These are phyloP conservation scores for Sugiyamaella novakii DNA, from an alignment of 1,139 yeast species.

Conservation along the genomic window DNA sequence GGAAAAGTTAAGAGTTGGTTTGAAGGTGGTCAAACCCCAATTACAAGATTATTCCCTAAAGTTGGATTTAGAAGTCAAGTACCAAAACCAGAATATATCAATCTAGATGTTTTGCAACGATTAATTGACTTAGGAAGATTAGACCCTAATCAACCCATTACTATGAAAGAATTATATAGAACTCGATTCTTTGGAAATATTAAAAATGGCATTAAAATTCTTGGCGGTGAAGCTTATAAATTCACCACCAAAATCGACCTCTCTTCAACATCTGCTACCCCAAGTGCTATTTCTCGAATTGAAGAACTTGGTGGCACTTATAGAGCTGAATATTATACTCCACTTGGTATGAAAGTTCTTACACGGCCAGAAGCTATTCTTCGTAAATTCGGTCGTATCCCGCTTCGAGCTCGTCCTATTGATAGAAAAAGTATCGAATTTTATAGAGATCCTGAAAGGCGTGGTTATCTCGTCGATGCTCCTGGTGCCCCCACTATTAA, in stretches of 20 bases:
- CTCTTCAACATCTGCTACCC: constrained; percentile 82
- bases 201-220: constrained; percentile 78
- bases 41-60: constrained; percentile 84
- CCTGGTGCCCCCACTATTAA: constrained; percentile 41
- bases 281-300: constrained; percentile 69
- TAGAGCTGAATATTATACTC: constrained; percentile 70
- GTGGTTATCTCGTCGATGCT: constrained; percentile 66
- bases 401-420: constrained; percentile 84
- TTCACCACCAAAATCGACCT: constrained; percentile 60
- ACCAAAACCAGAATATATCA: constrained; percentile 41
- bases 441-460: constrained; percentile 69
- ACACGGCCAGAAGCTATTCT: constrained; percentile 72
- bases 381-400: constrained; percentile 72
- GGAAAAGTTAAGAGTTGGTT: constrained; percentile 89
- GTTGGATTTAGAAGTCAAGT: constrained; percentile 66
- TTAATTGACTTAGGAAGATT: constrained; percentile 48
- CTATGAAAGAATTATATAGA: constrained; percentile 71
- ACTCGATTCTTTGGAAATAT: constrained; percentile 68
- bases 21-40: constrained; percentile 99
- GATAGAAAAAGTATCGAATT: constrained; percentile 76
- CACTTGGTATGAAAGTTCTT: constrained; percentile 70
- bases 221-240: constrained; percentile 64
- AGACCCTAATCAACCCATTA: constrained; percentile 58
- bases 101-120: constrained; percentile 64
- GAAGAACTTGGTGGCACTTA: constrained; percentile 73